Base-by-base conservation (phyloP, 2,329 filamentous ascomycete genomes). In the Phialophora chinensis region DNA sequence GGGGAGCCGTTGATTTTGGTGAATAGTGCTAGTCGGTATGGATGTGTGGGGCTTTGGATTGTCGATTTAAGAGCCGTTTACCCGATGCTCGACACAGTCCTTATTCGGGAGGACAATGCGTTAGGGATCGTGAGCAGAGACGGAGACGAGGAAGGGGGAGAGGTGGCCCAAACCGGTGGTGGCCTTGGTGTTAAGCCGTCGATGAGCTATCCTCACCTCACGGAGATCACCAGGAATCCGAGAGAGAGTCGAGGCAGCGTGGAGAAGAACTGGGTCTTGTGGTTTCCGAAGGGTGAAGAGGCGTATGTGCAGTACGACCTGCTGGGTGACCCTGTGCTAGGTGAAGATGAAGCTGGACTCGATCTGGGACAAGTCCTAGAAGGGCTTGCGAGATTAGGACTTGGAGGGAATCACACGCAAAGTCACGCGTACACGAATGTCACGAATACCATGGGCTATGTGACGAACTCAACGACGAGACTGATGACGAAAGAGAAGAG, bases 251-350 rank as follows among this genome's bases (percentile, higher is more conserved):
- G 77, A 8, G 71, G 71, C 35, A 70, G 73, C 20, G 77, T 79
- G 50, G 78, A 80, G 68, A 80, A 80, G 73, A 80, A 80, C 42
- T 80, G 78, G 78, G 71, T 79, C 25, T 72, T 79, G 49, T 79
- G 78, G 71, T 79, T 77, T 44, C 73, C 75, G 4, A 61, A 31
- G 20, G 50, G 49, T 3, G 72, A 74, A 17, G 75, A 74, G 29
- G 72, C 76, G 2, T 80, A 77, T 66, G 67, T 80, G 14, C 77
- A 79, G 55, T 80, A 79, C 66, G 77, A 80, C 62, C 53, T 79
- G 64, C 35, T 71, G 31, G 61, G 68, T 20, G 38, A 57, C 20
- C 54, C 47, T 27, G 33, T 78, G 54, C 27, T 66, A 17, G 62
- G 64, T 29, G 33, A 57, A 31, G 57, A 27, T 8, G 35, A 25